Percentiles rank a stretch among this genome's conserved stretches.
Evolutionary conservation across 371 early-diverging fungal genomes (phyloP).

Genomic region (Cladochytrium tenue): DNA sequence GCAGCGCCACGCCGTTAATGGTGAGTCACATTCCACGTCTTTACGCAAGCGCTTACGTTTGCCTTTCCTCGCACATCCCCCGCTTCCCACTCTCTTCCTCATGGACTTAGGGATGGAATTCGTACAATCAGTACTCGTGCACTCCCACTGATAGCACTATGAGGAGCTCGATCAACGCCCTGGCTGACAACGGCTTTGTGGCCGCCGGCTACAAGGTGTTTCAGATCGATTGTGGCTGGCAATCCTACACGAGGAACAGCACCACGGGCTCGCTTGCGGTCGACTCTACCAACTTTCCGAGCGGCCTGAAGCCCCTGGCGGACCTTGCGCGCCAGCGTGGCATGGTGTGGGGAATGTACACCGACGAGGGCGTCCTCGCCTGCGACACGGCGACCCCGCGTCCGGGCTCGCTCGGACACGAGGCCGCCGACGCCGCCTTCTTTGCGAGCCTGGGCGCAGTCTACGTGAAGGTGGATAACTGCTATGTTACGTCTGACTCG

Average conservation of each 20-base stretch:
- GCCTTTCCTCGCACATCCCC: too few relatives aligned
- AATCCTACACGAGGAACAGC: slow-evolving; percentile 17
- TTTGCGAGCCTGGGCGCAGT: slow-evolving; percentile 45
- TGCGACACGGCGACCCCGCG: slow-evolving; percentile 34
- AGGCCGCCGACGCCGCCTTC: slow-evolving; percentile 37
- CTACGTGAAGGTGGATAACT: slow-evolving; percentile 50
- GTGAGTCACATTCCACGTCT: too few relatives aligned
- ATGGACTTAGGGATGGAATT: neutral
- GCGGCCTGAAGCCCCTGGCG: slow-evolving; percentile 37
- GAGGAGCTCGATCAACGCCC: slow-evolving; percentile 14
- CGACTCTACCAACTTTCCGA: slow-evolving; percentile 35
- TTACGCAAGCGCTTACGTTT: too few relatives aligned
- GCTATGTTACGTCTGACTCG: slow-evolving; percentile 21
- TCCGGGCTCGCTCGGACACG: slow-evolving; percentile 44
- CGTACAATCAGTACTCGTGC: slow-evolving; percentile 1
- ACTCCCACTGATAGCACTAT: neutral
- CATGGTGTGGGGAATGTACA: slow-evolving; percentile 45
- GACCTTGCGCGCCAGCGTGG: slow-evolving; percentile 30
- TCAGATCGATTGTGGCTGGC: slow-evolving; percentile 51
- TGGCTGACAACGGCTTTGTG: slow-evolving; percentile 23
- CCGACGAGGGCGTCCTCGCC: slow-evolving; percentile 44
- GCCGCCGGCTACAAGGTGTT: slow-evolving; percentile 33
- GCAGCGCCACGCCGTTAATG: too few relatives aligned
- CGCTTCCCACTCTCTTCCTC: too few relatives aligned
- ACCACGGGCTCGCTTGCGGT: slow-evolving; percentile 34